Conservation (phyloP, 768 basidiomycete genomes). For the Lactarius hengduanensis region DNA sequence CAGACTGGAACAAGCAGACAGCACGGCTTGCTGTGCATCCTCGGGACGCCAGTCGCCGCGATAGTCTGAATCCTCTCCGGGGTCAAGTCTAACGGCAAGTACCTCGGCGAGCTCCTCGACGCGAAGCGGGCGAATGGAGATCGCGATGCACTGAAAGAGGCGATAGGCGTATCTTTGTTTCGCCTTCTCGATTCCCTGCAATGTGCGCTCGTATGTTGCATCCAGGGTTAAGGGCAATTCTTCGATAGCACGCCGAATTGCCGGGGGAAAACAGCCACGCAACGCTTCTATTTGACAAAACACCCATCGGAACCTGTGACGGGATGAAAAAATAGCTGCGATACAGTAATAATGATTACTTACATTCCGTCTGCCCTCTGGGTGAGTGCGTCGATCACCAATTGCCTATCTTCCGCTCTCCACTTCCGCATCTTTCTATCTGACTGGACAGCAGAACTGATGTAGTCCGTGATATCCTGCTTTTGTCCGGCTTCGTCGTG, state of each 20-base stretch:
- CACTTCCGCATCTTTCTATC: conserved; percentile 6
- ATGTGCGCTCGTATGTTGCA: conserved; percentile 6
- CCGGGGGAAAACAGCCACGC: conserved; percentile 1
- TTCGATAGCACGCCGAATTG: not conserved
- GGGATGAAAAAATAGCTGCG: no score
- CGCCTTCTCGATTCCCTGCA: conserved; percentile 8
- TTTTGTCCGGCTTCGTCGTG: conserved; percentile 11
- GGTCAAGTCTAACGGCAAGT: not conserved
- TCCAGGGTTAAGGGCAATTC: conserved; percentile 7
- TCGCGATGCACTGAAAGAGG: not conserved
- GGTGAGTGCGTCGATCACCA: conserved; percentile 4
- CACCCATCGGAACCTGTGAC: conserved; percentile 12
- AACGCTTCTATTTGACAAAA: conserved; percentile 12
- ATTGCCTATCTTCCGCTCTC: conserved; percentile 2
- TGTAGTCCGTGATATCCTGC: conserved; percentile 3
- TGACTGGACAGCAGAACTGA: not conserved
- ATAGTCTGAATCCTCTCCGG: not conserved
- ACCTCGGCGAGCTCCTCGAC: conserved; percentile 17
- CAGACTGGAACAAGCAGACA: not conserved
- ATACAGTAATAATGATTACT: not conserved
- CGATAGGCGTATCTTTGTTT: not conserved
- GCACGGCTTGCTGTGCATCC: not conserved
- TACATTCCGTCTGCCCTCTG: conserved; percentile 13
- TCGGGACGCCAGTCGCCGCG: not conserved
- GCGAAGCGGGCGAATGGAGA: conserved; percentile 11